phyloP scores from a whole-genome alignment of 1,284 basidiomycete species.

The Moesziomyces antarcticus region DNA sequence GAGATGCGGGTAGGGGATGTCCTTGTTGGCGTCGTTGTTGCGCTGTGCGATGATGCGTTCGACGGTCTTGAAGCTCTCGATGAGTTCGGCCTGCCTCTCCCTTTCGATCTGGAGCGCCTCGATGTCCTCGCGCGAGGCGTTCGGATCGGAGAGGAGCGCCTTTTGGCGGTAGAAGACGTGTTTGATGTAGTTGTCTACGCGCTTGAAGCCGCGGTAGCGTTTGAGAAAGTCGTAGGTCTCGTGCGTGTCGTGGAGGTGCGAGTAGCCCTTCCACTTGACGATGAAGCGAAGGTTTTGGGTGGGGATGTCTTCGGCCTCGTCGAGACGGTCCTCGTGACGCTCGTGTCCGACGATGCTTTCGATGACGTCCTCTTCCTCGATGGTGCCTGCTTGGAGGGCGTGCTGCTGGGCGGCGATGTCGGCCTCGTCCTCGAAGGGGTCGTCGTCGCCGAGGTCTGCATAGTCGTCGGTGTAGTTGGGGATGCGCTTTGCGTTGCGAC shows the following conservation, averaged over 20 bases:
- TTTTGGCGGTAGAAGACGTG: conserved; percentile 78
- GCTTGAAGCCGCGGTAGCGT: conserved; percentile 91
- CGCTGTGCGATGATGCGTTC: conserved; percentile 91
- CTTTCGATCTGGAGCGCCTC: conserved; percentile 84
- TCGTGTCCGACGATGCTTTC: conserved; percentile 70
- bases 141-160: conserved; percentile 76
- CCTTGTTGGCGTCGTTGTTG: conserved; percentile 74
- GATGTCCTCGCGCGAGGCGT: conserved; percentile 84
- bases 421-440: conserved; percentile 63
- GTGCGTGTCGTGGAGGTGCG: conserved; percentile 82
- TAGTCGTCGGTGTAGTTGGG: conserved; percentile 68
- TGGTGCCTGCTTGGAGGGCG: conserved; percentile 23
- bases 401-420: conserved; percentile 42
- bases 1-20: conserved; percentile 72
- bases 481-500: conserved; percentile 57
- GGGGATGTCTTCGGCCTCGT: conserved; percentile 68
- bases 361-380: conserved; percentile 68
- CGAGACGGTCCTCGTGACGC: conserved; percentile 60
- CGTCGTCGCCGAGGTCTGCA: conserved; percentile 61
- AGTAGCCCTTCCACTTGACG: conserved; percentile 70
- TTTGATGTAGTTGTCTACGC: conserved; percentile 99
- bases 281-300: conserved; percentile 69
- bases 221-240: conserved; percentile 91
- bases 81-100: conserved; percentile 87
- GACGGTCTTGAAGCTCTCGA: conserved; percentile 89